These are phyloP conservation scores for Canariomyces notabilis DNA, from an alignment of 2,329 filamentous ascomycete genomes.

Conservation along the genomic window DNA sequence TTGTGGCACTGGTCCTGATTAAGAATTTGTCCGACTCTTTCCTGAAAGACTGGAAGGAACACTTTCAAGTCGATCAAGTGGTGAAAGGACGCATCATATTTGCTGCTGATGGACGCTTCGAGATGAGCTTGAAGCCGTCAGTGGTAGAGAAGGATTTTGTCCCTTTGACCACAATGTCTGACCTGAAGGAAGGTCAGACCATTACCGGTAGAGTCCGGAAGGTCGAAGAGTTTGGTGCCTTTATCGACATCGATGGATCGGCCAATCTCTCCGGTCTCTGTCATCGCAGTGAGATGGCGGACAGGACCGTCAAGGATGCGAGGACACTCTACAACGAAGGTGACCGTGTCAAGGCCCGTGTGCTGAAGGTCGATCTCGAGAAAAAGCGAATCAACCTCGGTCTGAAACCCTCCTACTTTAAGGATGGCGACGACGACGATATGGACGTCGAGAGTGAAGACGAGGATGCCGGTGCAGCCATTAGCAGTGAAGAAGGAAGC, in stretches of 20 bases:
- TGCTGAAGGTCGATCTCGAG: slow-evolving; percentile 70
- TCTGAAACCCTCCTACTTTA: slow-evolving; percentile 88
- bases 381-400: slow-evolving; percentile 82
- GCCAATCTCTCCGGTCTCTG: slow-evolving; percentile 88
- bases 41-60: slow-evolving; percentile 91
- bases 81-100: slow-evolving; percentile 80
- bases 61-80: slow-evolving; percentile 82
- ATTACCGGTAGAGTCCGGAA: slow-evolving; percentile 89
- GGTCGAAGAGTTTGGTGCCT: slow-evolving; percentile 91
- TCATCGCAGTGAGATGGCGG: slow-evolving; percentile 87
- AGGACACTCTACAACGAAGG: slow-evolving; percentile 84
- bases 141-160: slow-evolving; percentile 74
- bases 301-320: slow-evolving; percentile 76
- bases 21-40: slow-evolving; percentile 85
- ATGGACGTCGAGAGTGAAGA: slow-evolving; percentile 36
- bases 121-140: slow-evolving; percentile 83
- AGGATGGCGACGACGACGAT: slow-evolving; percentile 49
- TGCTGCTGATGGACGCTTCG: slow-evolving; percentile 65
- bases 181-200: slow-evolving; percentile 72
- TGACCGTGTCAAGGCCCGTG: slow-evolving; percentile 86
- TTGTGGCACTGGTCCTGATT: slow-evolving; percentile 79
- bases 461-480: slow-evolving; percentile 39
- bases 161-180: slow-evolving; percentile 66
- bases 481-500: slow-evolving; percentile 35
- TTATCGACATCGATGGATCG: slow-evolving; percentile 84